Conservation (phyloP, 441 rosid genomes). For the Raphanus hybrid region DNA sequence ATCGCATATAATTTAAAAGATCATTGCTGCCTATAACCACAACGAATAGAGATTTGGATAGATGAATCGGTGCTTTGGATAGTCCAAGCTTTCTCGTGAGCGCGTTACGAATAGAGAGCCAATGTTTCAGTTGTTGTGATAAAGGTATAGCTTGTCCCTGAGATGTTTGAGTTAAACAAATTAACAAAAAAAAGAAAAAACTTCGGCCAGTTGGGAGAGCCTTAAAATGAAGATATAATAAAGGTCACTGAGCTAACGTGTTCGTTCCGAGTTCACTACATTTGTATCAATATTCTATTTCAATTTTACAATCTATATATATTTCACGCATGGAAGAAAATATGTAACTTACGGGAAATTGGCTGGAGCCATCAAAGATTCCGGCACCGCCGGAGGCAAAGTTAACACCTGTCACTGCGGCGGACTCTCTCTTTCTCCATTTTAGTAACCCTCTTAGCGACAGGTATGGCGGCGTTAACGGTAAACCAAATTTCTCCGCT, state of each 20-base stretch:
- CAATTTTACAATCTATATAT: no score
- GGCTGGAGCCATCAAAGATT: conserved; percentile 56
- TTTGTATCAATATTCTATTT: neutral
- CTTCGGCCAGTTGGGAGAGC: neutral
- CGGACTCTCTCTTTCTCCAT: conserved; percentile 19
- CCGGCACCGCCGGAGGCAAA: conserved; percentile 86
- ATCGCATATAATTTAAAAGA: conserved; percentile 54
- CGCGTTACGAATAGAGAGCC: conserved; percentile 10
- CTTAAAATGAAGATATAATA: neutral
- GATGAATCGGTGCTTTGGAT: conserved; percentile 42
- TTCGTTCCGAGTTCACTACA: neutral
- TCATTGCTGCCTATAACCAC: conserved; percentile 75
- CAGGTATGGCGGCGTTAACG: conserved; percentile 60
- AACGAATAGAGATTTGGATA: conserved; percentile 57
- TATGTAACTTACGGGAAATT: conserved; percentile 47
- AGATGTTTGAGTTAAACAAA: neutral
- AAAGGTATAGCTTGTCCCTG: conserved; percentile 62
- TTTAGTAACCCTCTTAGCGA: conserved; percentile 38
- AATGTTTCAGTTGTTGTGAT: conserved; percentile 57
- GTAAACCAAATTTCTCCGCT: conserved; percentile 77
- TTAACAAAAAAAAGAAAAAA: neutral
- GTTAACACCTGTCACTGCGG: conserved; percentile 57
- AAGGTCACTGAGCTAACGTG: neutral
- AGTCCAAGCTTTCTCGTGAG: conserved; percentile 40
- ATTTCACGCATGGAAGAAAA: neutral